Percentiles rank a stretch among this genome's conserved stretches.
Evolutionary conservation across 805 yeast species (phyloP).

Genomic region (Hanseniaspora meyeri): DNA sequence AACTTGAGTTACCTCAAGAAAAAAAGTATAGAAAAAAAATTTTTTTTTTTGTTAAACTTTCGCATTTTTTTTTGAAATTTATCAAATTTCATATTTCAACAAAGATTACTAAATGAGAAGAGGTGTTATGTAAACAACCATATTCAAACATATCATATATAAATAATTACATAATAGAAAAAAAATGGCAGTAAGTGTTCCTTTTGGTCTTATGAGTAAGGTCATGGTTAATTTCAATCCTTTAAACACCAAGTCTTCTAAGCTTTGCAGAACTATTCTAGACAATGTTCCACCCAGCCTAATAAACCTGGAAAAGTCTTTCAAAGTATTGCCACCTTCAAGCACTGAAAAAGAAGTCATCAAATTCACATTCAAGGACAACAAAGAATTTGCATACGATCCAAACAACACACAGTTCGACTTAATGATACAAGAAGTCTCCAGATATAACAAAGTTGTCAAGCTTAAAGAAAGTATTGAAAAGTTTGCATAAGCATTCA

Average conservation of each 20-base stretch:
- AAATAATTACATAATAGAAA: neutral
- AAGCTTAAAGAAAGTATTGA: conserved; percentile 61
- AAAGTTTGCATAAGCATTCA: conserved; percentile 19
- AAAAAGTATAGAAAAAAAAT: neutral
- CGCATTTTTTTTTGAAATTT: too few species aligned
- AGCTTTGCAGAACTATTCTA: conserved; percentile 66
- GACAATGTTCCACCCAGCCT: conserved; percentile 68
- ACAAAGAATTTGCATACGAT: conserved; percentile 52
- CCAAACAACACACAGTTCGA: conserved; percentile 44
- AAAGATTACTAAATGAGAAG: neutral
- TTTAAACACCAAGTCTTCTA: conserved; percentile 50
- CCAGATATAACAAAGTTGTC: conserved; percentile 70
- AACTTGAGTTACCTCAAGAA: neutral
- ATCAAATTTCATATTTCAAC: neutral
- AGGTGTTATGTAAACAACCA: neutral
- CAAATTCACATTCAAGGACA: conserved; percentile 71
- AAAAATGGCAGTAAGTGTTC: neutral
- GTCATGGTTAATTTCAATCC: conserved; percentile 73
- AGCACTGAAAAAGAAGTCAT: conserved; percentile 30
- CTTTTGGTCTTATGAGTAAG: conserved; percentile 43
- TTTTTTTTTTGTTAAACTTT: neutral
- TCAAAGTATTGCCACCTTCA: conserved; percentile 41
- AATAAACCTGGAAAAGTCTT: conserved; percentile 49
- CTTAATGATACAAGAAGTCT: conserved; percentile 57
- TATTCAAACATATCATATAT: neutral